Evolutionary conservation across 2,329 filamentous ascomycete species (phyloP).

Genomic region (Penicillium occitanis): DNA sequence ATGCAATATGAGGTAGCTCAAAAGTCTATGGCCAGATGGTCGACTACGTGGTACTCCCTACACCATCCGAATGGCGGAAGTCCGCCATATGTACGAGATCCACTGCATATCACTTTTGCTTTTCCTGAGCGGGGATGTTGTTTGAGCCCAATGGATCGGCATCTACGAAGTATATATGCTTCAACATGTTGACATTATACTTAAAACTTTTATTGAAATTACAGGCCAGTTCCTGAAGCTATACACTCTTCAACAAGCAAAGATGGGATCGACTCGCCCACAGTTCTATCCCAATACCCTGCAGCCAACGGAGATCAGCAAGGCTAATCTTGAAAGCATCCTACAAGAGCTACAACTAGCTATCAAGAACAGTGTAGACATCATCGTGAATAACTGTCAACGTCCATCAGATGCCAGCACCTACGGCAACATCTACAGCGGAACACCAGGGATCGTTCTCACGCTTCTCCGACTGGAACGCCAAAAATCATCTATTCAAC

Average conservation of each 20-base stretch:
- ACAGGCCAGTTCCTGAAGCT: neutral
- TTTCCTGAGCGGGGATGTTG: neutral
- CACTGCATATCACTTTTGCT: slow-evolving; percentile 1
- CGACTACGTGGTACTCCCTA: neutral
- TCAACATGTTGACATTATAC: neutral
- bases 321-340: slow-evolving; percentile 23
- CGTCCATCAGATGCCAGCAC: slow-evolving; percentile 27
- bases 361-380: slow-evolving; percentile 30
- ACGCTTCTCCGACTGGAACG: slow-evolving; percentile 41
- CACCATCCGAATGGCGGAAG: slow-evolving; percentile 12
- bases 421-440: slow-evolving; percentile 34
- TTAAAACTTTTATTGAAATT: too few relatives aligned
- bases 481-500: slow-evolving; percentile 32
- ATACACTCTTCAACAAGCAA: neutral
- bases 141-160: neutral
- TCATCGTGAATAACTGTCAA: slow-evolving; percentile 29
- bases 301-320: slow-evolving; percentile 25
- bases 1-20: neutral
- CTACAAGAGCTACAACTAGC: slow-evolving; percentile 34
- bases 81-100: slow-evolving; percentile 11
- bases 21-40: neutral
- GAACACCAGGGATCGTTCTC: slow-evolving; percentile 37
- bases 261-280: slow-evolving; percentile 20
- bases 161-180: neutral
- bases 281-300: slow-evolving; percentile 33